These are phyloP conservation scores for Apiotrichum veenhuisii DNA, from an alignment of 1,284 basidiomycete species.

Conservation along the genomic window DNA sequence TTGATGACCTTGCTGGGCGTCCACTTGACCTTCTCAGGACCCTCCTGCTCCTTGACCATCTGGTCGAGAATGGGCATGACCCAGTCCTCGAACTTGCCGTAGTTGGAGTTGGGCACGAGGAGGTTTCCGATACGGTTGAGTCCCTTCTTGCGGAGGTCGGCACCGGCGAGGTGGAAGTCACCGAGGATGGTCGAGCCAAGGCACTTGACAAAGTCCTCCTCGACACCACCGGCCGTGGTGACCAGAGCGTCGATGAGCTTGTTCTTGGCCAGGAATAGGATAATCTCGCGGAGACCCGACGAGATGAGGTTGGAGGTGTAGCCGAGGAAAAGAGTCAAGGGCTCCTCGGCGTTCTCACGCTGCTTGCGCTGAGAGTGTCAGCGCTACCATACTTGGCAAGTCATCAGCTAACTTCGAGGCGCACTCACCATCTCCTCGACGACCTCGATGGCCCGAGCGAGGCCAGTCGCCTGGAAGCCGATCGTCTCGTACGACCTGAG, in stretches of 20 bases:
- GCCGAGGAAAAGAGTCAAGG: conserved; percentile 79
- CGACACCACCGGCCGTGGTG: conserved; percentile 96
- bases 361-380: conserved; percentile 34
- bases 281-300: conserved; percentile 89
- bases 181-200: conserved; percentile 92
- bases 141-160: conserved; percentile 76
- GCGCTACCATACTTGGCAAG: too few species aligned
- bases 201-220: conserved; percentile 99
- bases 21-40: conserved; percentile 57
- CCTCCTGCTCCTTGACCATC: conserved; percentile 83
- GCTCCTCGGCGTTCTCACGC: conserved; percentile 39
- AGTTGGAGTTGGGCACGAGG: conserved; percentile 96
- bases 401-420: too few species aligned
- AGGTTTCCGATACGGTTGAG: conserved; percentile 99
- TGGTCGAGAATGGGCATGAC: conserved; percentile 86
- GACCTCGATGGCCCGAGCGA: conserved; percentile 71
- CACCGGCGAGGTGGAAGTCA: conserved; percentile 88
- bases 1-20: conserved; percentile 90
- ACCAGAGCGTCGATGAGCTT: conserved; percentile 85
- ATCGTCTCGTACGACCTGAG: conserved; percentile 79
- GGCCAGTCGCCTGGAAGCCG: conserved; percentile 91
- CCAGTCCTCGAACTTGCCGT: conserved; percentile 99
- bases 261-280: conserved; percentile 90
- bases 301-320: conserved; percentile 99
- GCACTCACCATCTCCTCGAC: conserved; percentile 50